Conservation (phyloP, 1,139 yeast genomes). For the Hansenula anomala region DNA sequence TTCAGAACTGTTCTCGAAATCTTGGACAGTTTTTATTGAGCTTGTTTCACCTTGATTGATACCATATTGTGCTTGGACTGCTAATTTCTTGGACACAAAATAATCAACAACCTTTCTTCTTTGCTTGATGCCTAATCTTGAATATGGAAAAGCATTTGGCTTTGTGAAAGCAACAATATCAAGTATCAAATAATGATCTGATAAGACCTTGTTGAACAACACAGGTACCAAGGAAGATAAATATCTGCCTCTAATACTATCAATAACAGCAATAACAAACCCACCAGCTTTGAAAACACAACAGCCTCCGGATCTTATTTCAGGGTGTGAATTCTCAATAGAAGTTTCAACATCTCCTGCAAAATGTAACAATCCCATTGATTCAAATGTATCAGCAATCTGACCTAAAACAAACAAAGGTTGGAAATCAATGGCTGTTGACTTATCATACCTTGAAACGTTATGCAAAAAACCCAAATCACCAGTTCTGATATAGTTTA, state of each 20-base stretch:
- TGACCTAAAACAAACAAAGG: constrained; percentile 82
- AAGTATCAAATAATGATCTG: constrained; percentile 78
- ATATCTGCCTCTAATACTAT: constrained; percentile 45
- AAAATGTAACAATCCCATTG: constrained; percentile 87
- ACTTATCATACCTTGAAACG: constrained; percentile 43
- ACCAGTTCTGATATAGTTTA: constrained; percentile 80
- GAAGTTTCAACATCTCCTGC: constrained; percentile 80
- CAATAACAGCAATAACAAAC: constrained; percentile 73
- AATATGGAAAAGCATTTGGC: constrained; percentile 59
- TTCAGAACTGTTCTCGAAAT: constrained; percentile 30
- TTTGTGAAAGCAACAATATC: constrained; percentile 82
- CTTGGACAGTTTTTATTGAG: constrained; percentile 50
- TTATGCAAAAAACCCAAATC: constrained; percentile 90
- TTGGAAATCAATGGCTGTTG: constrained; percentile 55
- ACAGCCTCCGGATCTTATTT: constrained; percentile 54
- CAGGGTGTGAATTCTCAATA: constrained; percentile 61
- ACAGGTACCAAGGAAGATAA: constrained; percentile 79
- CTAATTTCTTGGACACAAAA: constrained; percentile 46
- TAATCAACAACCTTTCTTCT: constrained; percentile 58
- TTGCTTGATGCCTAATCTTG: constrained; percentile 72
- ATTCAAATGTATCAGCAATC: constrained; percentile 86
- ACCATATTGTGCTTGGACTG: constrained; percentile 36
- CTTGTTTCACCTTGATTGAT: constrained; percentile 64
- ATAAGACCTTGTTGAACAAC: constrained; percentile 71
- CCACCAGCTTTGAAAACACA: constrained; percentile 85